Evolutionary conservation across 1,139 yeast genomes (phyloP).

Genomic region (Kurtzmaniella quercitrusa): DNA sequence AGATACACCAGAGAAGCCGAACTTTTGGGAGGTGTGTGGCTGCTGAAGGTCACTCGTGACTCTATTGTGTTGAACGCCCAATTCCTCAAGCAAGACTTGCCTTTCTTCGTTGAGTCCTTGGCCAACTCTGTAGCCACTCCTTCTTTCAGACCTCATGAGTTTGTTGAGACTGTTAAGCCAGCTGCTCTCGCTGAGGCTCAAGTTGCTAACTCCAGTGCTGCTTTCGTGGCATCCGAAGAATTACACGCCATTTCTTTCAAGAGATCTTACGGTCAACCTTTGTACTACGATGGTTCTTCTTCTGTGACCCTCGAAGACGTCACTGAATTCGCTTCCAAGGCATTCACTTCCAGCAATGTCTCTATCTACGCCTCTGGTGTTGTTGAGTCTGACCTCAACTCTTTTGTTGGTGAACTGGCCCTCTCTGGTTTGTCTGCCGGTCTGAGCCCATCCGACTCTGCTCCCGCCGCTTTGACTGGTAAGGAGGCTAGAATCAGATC

Average conservation of each 20-base stretch:
- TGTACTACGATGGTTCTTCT: constrained; percentile 65
- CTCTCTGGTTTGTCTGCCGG: constrained; percentile 65
- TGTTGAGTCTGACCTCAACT: constrained; percentile 61
- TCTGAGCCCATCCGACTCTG: constrained; percentile 36
- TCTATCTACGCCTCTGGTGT: constrained; percentile 75
- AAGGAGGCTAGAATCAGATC: constrained; percentile 73
- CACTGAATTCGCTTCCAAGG: constrained; percentile 61
- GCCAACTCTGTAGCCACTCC: constrained; percentile 74
- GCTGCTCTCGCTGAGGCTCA: constrained; percentile 59
- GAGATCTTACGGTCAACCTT: constrained; percentile 83
- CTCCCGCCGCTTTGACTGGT: constrained; percentile 53
- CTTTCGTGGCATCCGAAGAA: constrained; percentile 67
- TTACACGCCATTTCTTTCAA: constrained; percentile 83
- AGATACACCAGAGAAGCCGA: constrained; percentile 95
- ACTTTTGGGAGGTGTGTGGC: constrained; percentile 81
- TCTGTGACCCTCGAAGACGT: constrained; percentile 63
- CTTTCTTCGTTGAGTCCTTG: constrained; percentile 85
- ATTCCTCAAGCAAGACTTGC: constrained; percentile 84
- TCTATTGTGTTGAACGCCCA: constrained; percentile 72
- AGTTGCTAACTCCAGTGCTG: constrained; percentile 48
- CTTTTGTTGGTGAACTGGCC: constrained; percentile 64
- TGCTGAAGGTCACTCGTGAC: constrained; percentile 76
- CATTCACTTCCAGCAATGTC: constrained; percentile 68
- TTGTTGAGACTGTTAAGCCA: constrained; percentile 77
- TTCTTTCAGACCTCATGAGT: constrained; percentile 77